Evolutionary conservation across 495 filamentous ascomycete species (phyloP), one percentile per base, ranked within the genome.

Genomic region (Ramalina peruviana): DNA sequence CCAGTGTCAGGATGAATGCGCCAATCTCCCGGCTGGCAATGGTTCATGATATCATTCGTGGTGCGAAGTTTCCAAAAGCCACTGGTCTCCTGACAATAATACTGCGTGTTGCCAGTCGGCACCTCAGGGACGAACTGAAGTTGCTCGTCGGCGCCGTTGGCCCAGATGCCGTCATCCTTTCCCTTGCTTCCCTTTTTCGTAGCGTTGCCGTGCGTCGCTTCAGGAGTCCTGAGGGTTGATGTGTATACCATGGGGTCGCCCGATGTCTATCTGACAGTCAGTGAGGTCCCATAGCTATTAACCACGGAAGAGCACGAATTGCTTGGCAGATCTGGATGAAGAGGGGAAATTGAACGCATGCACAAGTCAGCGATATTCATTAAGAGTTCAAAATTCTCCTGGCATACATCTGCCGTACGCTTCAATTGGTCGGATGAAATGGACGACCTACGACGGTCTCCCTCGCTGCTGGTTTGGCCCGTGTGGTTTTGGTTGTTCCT

Each of bases 1-100:
- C 55, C 55, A 25, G 25, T 43, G 2, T 43, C 2, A 13, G 38
- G 33, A 11, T 46, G 30, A 13, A 19, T 25, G 20, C 43, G 52
- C 62, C 62, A 64, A 3, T 53, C 50, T 4, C 62, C 62, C 20
- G 62, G 62, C 40, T 59, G 61, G 16, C 56, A 52, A 20, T 36
- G 41, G 4, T 52, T 45, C 49, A 54, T 52, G 23, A 61, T 61
- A 1, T 53, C 53, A 27, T 54, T 59, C 16, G 51, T 47, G 5
- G 55, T 63, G 12, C 61, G 53, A 36, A 61, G 21, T 1, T 52
- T 58, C 20, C 50, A 63, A 23, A 40, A 36, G 10, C 56, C 61
- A 53, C 58, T 54, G 20, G 63, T 38, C 39, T 64, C 62, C 19
- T 51, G 50, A 38, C 58, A 61, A 36, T 45, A 63, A 39, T 51